Evolutionary conservation across 1,139 yeast species (phyloP).

Genomic region (Suhomyces panamericanus): DNA sequence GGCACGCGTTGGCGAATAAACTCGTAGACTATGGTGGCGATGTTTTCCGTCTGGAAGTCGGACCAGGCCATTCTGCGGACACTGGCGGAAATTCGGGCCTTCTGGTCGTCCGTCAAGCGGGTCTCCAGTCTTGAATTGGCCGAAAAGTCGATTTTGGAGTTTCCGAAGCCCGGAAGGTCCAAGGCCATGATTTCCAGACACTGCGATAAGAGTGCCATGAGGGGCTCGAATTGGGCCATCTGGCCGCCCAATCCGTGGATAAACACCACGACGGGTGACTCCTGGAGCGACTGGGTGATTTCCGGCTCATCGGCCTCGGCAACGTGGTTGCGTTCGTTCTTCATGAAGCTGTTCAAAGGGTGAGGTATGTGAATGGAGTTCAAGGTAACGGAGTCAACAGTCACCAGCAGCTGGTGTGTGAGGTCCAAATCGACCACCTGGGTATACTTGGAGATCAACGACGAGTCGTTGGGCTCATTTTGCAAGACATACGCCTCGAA

Average conservation of each 20-base stretch:
- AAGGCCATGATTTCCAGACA: slow-evolving; percentile 63
- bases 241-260: slow-evolving; percentile 82
- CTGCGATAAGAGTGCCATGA: slow-evolving; percentile 64
- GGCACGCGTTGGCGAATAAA: slow-evolving; percentile 44
- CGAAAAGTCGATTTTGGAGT: slow-evolving; percentile 35
- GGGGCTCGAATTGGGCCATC: slow-evolving; percentile 66
- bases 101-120: slow-evolving; percentile 26
- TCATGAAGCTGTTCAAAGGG: slow-evolving; percentile 51
- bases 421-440: slow-evolving; percentile 39
- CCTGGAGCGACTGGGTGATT: slow-evolving; percentile 39
- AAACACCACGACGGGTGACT: slow-evolving; percentile 59
- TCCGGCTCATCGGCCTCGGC: slow-evolving; percentile 21
- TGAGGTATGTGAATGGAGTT: slow-evolving; percentile 53
- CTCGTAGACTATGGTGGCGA: slow-evolving; percentile 47
- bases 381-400: slow-evolving; percentile 39
- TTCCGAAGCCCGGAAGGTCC: slow-evolving; percentile 79
- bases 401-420: slow-evolving; percentile 19
- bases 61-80: slow-evolving; percentile 37
- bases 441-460: slow-evolving; percentile 51
- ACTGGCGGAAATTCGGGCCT: slow-evolving; percentile 30
- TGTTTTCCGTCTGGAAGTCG: slow-evolving; percentile 49
- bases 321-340: slow-evolving; percentile 33
- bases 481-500: slow-evolving; percentile 43
- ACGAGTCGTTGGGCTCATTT: slow-evolving; percentile 56
- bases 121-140: slow-evolving; percentile 24